Evolutionary conservation across 2,329 filamentous ascomycete species (phyloP).

Genomic region (Beauveria pseudobassiana): DNA sequence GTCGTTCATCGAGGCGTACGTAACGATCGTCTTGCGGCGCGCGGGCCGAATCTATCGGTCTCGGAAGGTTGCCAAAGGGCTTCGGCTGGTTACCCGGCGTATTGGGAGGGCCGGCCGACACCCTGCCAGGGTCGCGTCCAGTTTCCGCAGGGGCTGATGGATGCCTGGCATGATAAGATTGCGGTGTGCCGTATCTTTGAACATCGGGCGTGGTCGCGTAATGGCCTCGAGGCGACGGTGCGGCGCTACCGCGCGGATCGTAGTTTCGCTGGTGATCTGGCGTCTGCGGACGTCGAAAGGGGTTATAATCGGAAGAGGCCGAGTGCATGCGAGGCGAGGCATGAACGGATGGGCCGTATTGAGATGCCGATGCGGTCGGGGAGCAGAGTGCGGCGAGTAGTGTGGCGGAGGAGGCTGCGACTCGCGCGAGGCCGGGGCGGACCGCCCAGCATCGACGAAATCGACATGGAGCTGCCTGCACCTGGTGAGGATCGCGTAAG

Average conservation of each 20-base stretch:
- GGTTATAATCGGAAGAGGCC: slow-evolving; percentile 50
- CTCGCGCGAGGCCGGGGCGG: slow-evolving; percentile 38
- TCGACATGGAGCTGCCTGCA: slow-evolving; percentile 51
- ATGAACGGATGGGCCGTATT: slow-evolving; percentile 42
- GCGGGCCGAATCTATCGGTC: slow-evolving; percentile 40
- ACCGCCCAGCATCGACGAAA: slow-evolving; percentile 52
- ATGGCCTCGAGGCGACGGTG: slow-evolving; percentile 41
- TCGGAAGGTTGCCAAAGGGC: slow-evolving; percentile 37
- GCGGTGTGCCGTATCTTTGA: slow-evolving; percentile 50
- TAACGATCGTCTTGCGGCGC: slow-evolving; percentile 36
- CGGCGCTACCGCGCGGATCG: slow-evolving; percentile 37
- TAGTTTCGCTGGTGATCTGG: slow-evolving; percentile 59
- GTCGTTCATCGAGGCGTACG: slow-evolving; percentile 39
- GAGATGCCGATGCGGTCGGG: slow-evolving; percentile 34
- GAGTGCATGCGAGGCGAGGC: slow-evolving; percentile 50
- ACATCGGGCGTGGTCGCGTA: slow-evolving; percentile 52
- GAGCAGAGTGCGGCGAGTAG: slow-evolving; percentile 35
- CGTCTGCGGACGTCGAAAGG: slow-evolving; percentile 61
- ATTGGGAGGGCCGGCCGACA: slow-evolving; percentile 35
- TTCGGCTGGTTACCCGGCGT: slow-evolving; percentile 47
- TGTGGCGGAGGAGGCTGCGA: slow-evolving; percentile 32
- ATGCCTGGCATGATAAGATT: slow-evolving; percentile 44
- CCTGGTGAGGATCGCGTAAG: slow-evolving; percentile 38
- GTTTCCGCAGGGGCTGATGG: slow-evolving; percentile 41
- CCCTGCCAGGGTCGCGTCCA: slow-evolving; percentile 30